These are phyloP conservation scores for Nannizzia gypsea DNA, from an alignment of 2,329 filamentous ascomycete species.

Conservation along the genomic window DNA sequence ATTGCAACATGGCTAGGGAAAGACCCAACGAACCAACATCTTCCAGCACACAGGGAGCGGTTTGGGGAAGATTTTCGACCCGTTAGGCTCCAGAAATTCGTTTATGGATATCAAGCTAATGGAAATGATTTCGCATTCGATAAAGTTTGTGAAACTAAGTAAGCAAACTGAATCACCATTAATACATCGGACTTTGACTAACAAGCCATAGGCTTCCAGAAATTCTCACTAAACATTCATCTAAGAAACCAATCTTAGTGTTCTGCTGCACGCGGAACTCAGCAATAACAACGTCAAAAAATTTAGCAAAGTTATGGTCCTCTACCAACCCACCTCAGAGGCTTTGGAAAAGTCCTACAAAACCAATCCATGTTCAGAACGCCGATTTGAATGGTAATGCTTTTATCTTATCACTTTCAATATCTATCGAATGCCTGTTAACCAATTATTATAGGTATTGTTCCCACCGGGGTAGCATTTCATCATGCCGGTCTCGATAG, in stretches of 20 bases:
- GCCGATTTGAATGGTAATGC: constrained; percentile 48
- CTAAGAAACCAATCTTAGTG: constrained; percentile 65
- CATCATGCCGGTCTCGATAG: constrained; percentile 66
- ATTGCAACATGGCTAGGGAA: constrained; percentile 70
- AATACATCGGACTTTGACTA: not conserved
- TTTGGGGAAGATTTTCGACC: constrained; percentile 74
- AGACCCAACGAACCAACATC: constrained; percentile 45
- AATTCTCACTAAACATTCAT: constrained; percentile 54
- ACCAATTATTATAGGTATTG: constrained; percentile 28
- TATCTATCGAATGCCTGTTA: constrained; percentile 11
- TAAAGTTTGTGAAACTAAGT: constrained; percentile 52
- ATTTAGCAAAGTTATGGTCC: constrained; percentile 55
- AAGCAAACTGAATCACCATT: constrained; percentile 13
- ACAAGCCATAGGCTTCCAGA: constrained; percentile 46
- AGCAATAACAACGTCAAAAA: constrained; percentile 54
- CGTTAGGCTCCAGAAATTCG: constrained; percentile 62
- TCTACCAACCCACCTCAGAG: constrained; percentile 40
- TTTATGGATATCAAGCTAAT: constrained; percentile 55
- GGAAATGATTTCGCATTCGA: constrained; percentile 70
- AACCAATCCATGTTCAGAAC: constrained; percentile 42
- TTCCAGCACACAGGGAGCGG: constrained; percentile 54
- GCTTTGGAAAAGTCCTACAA: constrained; percentile 52
- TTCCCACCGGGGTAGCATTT: constrained; percentile 57
- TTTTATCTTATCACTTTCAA: constrained; percentile 19
- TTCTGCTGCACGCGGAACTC: constrained; percentile 71